These are phyloP conservation scores for Boletus reticuloceps DNA, from an alignment of 768 basidiomycete genomes.

Conservation along the genomic window DNA sequence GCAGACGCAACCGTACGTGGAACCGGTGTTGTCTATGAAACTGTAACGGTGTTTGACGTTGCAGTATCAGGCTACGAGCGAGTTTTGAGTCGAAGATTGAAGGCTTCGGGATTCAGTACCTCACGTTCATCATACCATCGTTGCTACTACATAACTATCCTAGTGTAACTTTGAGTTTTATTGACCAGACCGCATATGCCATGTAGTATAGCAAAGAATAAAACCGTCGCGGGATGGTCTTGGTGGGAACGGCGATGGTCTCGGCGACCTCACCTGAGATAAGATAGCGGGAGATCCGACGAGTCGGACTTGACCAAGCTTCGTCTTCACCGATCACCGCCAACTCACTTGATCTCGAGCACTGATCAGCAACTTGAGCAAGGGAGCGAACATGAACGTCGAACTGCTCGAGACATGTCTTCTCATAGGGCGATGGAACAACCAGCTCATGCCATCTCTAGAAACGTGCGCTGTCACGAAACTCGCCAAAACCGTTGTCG, in stretches of 20 bases:
- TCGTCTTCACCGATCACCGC: no score
- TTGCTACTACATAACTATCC: no score
- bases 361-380: not conserved
- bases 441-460: conserved; percentile 16
- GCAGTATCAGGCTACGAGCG: no score
- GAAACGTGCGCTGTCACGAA: conserved; percentile 25
- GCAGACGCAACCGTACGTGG: no score
- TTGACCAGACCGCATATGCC: no score
- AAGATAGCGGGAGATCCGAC: not conserved
- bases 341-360: not conserved
- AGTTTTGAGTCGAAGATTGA: no score
- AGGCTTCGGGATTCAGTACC: no score
- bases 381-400: conserved; percentile 11
- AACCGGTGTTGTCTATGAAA: conserved; percentile 10
- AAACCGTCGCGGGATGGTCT: not conserved
- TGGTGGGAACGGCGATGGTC: no score
- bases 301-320: no score
- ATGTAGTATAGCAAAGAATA: no score
- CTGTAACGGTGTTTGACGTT: conserved; percentile 5
- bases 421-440: conserved; percentile 49
- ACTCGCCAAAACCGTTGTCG: conserved; percentile 54
- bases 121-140: no score
- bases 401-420: conserved; percentile 52
- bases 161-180: no score
- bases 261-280: not conserved